Base-by-base conservation (phyloP, 306 rosid species). In the Vigna mungo region DNA sequence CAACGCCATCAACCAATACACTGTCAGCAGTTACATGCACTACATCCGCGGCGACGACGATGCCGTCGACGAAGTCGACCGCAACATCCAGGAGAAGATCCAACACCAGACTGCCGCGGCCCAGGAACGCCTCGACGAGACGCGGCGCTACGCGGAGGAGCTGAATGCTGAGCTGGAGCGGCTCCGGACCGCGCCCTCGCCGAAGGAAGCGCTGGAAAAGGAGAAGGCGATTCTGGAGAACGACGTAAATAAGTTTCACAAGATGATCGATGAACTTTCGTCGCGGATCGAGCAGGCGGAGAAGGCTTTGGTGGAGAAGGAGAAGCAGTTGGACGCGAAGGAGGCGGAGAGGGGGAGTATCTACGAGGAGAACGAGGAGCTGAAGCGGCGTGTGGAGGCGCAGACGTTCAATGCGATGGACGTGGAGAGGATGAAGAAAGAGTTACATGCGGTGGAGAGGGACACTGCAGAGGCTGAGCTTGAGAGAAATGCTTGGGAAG, bases 351-450 rank as follows among this genome's bases (percentile, higher is more conserved):
- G 36, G 27, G 78, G 39, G 65, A 85, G 49, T 76, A 80, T 92
- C 60, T 68, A 74, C 0, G 85, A 87, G 82, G 99, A 95, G 86
- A 92, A 88, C 56, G 87, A 82, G 52, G 97, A 86, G 60, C 82
- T 95, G 63, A 89, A 46, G 91, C 82, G 62, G 84, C 83, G 79
- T 74, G 97, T 89, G 65, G 94, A 92, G 46, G 63, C 78, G 14
- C 99, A 95, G 86, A 84, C 89, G 0, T 78, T 90, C 58, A 92
- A 84, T 71, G 80, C 89, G 0, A 88, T 96, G 83, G 99, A 95
- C 61, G 88, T 91, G 65, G 99, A 95, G 77, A 84, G 99, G 82
- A 95, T 92, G 99, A 92, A 58, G 88, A 92, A 88, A 68, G 99
- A 95, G 61, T 71, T 95, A 81, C 97, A 92, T 90, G 91, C 96